A percentile compares a stretch with the other conserved stretches of the same genome.
phyloP scores from a whole-genome alignment of 2,329 filamentous ascomycete species.

The Apiospora sp. region DNA sequence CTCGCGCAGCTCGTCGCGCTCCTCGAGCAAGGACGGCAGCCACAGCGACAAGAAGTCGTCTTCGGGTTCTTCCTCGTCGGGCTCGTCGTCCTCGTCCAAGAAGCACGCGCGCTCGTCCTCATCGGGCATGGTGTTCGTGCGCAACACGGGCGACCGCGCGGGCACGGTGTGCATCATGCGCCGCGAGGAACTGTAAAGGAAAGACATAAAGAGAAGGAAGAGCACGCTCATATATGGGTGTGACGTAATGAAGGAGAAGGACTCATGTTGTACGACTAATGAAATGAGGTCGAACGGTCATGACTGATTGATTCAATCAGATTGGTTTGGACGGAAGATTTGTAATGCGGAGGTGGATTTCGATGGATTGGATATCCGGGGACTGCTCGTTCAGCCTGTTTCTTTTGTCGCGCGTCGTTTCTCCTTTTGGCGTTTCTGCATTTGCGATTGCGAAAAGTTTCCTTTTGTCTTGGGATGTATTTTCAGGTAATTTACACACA shows the following conservation, averaged over 20 bases:
- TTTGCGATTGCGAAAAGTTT: slow-evolving; percentile 6
- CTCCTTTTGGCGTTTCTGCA: slow-evolving; percentile 2
- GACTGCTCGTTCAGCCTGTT: slow-evolving; percentile 11
- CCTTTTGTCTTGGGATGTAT: slow-evolving; percentile 15
- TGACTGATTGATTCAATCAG: slow-evolving; percentile 11
- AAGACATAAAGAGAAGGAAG: not conserved
- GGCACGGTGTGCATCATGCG: slow-evolving; percentile 23
- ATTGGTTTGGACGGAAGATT: not conserved
- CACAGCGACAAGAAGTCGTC: slow-evolving; percentile 7
- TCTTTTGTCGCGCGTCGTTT: not conserved
- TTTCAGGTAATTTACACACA: not conserved
- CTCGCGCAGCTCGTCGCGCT: slow-evolving; percentile 17
- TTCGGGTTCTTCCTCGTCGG: not conserved
- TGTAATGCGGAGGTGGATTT: not conserved
- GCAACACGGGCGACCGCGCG: slow-evolving; percentile 12
- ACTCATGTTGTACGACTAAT: slow-evolving; percentile 17
- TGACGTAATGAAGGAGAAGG: not conserved
- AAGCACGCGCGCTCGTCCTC: slow-evolving; percentile 17
- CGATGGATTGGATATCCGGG: not conserved
- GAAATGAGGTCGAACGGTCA: slow-evolving; percentile 9
- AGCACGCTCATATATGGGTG: not conserved
- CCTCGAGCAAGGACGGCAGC: slow-evolving; percentile 6
- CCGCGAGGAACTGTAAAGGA: slow-evolving; percentile 9
- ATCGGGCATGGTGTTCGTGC: slow-evolving; percentile 24
- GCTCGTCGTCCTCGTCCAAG: not conserved